Percentiles rank a stretch among this genome's conserved stretches.
These are phyloP conservation scores for Oryza meyeriana DNA, from an alignment of 176 grass and related monocot genomes.

Conservation along the genomic window DNA sequence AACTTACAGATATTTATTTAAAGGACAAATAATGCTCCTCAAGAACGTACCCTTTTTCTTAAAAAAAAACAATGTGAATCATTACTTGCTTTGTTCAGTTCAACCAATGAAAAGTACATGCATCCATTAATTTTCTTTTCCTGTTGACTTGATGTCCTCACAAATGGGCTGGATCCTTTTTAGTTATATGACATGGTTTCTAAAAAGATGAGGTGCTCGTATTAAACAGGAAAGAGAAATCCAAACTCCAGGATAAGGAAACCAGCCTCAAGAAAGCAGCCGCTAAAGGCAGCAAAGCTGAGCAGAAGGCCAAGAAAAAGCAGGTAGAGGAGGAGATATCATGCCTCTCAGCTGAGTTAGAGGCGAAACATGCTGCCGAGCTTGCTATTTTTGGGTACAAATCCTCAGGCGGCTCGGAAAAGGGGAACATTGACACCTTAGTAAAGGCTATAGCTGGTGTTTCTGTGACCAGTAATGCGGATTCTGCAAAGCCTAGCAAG, in stretches of 20 bases:
- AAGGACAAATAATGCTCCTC: background rate
- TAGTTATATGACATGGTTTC: background rate
- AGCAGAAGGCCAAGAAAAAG: constrained; percentile 98
- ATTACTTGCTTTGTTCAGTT: background rate
- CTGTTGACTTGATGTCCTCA: background rate
- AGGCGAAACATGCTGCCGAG: constrained; percentile 69
- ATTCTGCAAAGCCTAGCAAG: constrained; percentile 72
- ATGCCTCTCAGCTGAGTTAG: constrained; percentile 56
- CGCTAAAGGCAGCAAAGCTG: constrained; percentile 96
- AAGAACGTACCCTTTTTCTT: background rate
- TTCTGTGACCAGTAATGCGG: constrained; percentile 42
- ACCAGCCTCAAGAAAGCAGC: constrained; percentile 82
- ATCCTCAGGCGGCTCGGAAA: constrained; percentile 39
- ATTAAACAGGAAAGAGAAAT: constrained; percentile 71
- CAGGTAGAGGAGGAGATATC: constrained; percentile 86
- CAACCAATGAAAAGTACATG: background rate
- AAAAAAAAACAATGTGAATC: background rate
- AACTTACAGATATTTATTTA: background rate
- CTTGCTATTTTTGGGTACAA: constrained; percentile 84
- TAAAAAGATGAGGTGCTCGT: background rate
- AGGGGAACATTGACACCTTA: constrained; percentile 65
- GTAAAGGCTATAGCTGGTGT: constrained; percentile 90
- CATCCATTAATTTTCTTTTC: constrained; percentile 10
- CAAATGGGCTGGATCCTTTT: background rate
- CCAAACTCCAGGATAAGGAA: constrained; percentile 88